Base-by-base conservation (phyloP, 2,329 filamentous ascomycete genomes). In the Alternaria sp. region DNA sequence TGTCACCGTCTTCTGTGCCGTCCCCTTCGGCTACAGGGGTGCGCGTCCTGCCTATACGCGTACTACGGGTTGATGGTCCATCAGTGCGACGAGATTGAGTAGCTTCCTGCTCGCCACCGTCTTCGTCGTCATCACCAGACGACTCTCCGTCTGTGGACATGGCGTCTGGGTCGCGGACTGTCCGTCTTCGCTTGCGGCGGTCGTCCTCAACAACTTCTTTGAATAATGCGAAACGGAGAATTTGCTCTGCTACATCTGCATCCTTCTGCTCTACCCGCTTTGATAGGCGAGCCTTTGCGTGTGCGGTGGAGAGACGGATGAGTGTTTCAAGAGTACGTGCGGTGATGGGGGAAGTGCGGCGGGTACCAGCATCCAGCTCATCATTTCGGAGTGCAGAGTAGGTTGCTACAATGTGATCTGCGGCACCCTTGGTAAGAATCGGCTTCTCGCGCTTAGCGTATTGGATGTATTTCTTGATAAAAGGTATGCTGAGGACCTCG, bases 401-500 rank as follows among this genome's bases (percentile, higher is more conserved):
- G 14, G 93, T 91, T 31, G 92, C 86, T 36, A 93, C 89, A 72
- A 99, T 96, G 63, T 96, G 91, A 68, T 97, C 92, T 10, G 93
- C 92, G 5, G 95, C 94, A 42, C 92, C 92, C 73, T 95, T 92
- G 0, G 93, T 97, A 61, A 99, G 82, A 39, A 96, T 83, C 0
- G 95, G 95, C 84, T 93, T 96, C 73, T 95, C 85, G 34, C 87
- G 90, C 82, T 99, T 99, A 65, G 95, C 93, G 77, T 99, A 99
- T 75, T 99, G 95, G 44, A 99, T 96, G 78, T 97, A 99, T 80
- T 99, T 99, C 82, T 99, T 99, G 83, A 99, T 93, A 80, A 99
- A 99, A 0, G 93, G 91, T 60, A 99, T 97, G 80, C 91, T 96
- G 53, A 99, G 83, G 13, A 99, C 91, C 76, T 97, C 93, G 5